Evolutionary conservation across 2,329 filamentous ascomycete species (phyloP), one percentile per base, ranked within the genome.

Genomic region (Bretziella fagacearum): DNA sequence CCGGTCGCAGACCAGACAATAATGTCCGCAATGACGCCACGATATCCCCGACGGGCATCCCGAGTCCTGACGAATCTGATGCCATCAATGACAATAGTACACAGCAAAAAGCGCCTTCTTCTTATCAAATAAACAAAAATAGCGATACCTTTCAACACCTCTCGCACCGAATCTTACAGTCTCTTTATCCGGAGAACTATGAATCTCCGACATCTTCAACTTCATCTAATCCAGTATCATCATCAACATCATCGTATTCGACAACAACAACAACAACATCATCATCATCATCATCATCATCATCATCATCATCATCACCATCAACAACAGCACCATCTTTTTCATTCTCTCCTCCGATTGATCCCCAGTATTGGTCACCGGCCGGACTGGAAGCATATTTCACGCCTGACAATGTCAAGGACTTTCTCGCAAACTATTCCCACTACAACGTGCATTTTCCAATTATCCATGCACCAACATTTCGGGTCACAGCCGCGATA

Each of bases 371-470:
- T 63, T 65, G 64, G 65, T 67, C 67, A 62, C 70, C 61, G 63
- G 64, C 62, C 64, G 61, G 59, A 53, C 66, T 74, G 62, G 69
- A 71, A 63, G 66, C 70, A 58, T 78, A 76, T 56, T 71, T 84
- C 55, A 76, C 75, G 42, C 69, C 74, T 51, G 73, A 79, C 54
- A 81, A 81, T 59, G 68, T 84, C 57, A 77, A 76, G 64, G 71
- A 78, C 57, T 83, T 83, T 58, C 68, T 84, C 59, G 71, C 78
- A 55, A 70, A 77, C 56, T 84, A 81, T 65, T 75, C 71, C 51
- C 77, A 82, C 60, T 84, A 79, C 59, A 77, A 84, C 59, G 70
- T 74, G 51, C 81, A 86, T 60, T 83, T 82, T 64, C 76, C 80
- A 17, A 69, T 82, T 54, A 69, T 85, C 45, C 80, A 86, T 57